Base-by-base conservation (phyloP, 768 basidiomycete genomes). In the Thelephora ganbajun region DNA sequence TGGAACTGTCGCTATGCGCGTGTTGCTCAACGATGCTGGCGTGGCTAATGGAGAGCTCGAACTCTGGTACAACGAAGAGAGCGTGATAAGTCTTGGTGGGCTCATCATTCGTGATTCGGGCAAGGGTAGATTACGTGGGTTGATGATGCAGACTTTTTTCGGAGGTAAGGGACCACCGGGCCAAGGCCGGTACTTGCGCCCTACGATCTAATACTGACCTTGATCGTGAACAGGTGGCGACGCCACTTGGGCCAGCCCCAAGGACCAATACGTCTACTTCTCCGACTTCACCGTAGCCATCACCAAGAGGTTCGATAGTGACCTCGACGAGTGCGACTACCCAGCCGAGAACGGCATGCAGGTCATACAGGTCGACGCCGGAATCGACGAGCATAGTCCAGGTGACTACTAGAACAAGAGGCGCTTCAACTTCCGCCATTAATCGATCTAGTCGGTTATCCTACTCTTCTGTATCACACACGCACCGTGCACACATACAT, bases 111-210 rank as follows among this genome's bases (percentile, higher is more conserved):
- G 76, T 43, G 67, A 73, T 51, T 65, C 64, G 49, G 60, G 57
- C 23, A 61, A 63, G 0, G 74, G 76, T 33, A 69, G 67, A 51
- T 72, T 86, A 55, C 69, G 75, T 33, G 83, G 84, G 18, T 73
- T 83, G 48, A 76, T 76, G 60, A 73, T 80, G 69, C 79, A 85
- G 64, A 80, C 82, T n/a, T 85, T 85, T 73, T 85, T 87, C 53
- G 82, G 82, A 45, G 80, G 77, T 73, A 56, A 51, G 67, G 62
- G 50, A 23, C 33, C 14, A 3, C 48, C n/a, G n/a, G n/a, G n/a
- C n/a, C n/a, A n/a, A n/a, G 37, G 59, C 48, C 57, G 55, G 35
- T 45, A n/a, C 33, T 50, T 13, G 46, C 37, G 46, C 33, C 9
- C 34, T n/a, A 47, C 45, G 14, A 43, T 48, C 11, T 49, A 19